A percentile compares a stretch with the other conserved stretches of the same genome.
phyloP scores from a whole-genome alignment of 1,284 basidiomycete species.

The Flammula alnicola region DNA sequence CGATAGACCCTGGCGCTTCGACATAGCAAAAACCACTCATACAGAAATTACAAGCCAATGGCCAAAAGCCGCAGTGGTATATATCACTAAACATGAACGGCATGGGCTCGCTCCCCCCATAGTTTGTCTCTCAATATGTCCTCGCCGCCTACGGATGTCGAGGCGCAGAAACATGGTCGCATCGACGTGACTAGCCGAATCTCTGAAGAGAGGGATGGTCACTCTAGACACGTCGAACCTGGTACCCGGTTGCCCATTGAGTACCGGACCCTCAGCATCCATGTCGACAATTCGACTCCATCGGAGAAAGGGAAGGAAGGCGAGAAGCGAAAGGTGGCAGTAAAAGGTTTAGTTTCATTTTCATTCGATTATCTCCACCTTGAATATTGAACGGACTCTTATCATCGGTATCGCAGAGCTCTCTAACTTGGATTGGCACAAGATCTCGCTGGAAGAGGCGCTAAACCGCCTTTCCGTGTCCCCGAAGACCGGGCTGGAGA shows the following conservation, averaged over 20 bases:
- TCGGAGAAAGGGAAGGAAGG: conserved; percentile 16
- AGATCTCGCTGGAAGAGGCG: conserved; percentile 47
- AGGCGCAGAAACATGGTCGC: conserved; percentile 13
- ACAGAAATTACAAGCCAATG: conserved; percentile 3
- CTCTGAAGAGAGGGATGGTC: conserved; percentile 1
- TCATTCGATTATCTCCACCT: background rate
- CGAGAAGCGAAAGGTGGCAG: conserved; percentile 21
- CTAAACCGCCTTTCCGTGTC: conserved; percentile 53
- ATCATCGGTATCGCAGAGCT: conserved; percentile 43
- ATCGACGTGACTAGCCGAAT: background rate
- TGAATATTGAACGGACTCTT: background rate
- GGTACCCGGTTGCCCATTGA: conserved; percentile 24
- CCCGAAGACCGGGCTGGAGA: conserved; percentile 51
- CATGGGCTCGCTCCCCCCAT: too few relatives aligned
- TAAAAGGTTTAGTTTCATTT: conserved; percentile 21
- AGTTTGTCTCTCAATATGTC: conserved; percentile 2
- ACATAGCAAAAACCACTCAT: conserved; percentile 7
- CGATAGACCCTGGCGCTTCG: too few relatives aligned
- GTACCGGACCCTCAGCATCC: conserved; percentile 29
- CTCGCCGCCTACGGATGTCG: conserved; percentile 9
- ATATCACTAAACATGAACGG: background rate
- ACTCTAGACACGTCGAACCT: conserved; percentile 7
- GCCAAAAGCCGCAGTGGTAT: conserved; percentile 10
- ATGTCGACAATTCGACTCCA: conserved; percentile 24
- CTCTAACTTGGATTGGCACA: conserved; percentile 57